phyloP scores from a whole-genome alignment of 148 eudicot genomes.

The Rhododendron williamsianum region DNA sequence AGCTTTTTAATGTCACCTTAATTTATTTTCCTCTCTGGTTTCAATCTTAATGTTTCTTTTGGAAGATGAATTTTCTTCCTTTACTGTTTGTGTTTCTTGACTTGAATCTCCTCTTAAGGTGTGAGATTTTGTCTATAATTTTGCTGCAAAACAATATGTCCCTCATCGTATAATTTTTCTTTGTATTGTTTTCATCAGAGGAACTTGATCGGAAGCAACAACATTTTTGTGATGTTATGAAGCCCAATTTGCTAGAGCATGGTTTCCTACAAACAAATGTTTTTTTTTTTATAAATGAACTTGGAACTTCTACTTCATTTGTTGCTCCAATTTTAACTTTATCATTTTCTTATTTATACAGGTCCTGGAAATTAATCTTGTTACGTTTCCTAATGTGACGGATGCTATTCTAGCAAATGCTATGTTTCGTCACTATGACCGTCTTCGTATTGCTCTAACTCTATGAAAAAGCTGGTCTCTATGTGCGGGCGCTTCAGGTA shows the following conservation, averaged over 20 bases:
- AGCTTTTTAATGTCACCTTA: not conserved
- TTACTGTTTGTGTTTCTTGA: not conserved
- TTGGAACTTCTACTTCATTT: not conserved
- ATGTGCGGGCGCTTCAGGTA: conserved; percentile 87
- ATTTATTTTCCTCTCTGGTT: not conserved
- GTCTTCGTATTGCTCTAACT: conserved; percentile 85
- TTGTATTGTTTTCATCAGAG: conserved; percentile 37
- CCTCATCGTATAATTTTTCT: not conserved
- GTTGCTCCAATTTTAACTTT: not conserved
- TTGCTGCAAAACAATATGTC: not conserved
- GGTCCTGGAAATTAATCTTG: conserved; percentile 83
- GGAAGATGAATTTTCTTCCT: not conserved
- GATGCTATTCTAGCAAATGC: conserved; percentile 97
- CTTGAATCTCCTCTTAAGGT: not conserved
- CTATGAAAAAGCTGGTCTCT: conserved; percentile 89
- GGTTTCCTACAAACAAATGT: conserved; percentile 84
- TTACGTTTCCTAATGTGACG: conserved; percentile 91
- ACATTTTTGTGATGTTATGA: conserved; percentile 82
- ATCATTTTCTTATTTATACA: conserved; percentile 10
- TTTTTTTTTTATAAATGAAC: not conserved
- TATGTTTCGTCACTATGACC: conserved; percentile 95
- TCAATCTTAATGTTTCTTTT: not conserved
- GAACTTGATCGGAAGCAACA: conserved; percentile 88
- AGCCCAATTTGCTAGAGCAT: conserved; percentile 85
- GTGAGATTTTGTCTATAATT: not conserved